Evolutionary conservation across 306 rosid species (phyloP).

Genomic region (Cucumis cinereus): DNA sequence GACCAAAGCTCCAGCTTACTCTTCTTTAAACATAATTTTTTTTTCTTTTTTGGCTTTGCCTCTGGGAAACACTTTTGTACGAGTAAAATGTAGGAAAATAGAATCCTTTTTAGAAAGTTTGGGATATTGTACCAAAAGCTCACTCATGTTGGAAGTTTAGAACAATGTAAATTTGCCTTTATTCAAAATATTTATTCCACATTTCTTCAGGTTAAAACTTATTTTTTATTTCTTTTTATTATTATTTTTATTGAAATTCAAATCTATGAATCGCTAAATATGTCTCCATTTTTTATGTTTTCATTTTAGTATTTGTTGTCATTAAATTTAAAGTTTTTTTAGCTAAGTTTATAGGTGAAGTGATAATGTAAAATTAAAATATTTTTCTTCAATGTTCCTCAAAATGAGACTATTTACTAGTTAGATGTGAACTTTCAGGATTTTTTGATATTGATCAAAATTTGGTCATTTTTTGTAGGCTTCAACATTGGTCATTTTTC

Average conservation of each 20-base stretch:
- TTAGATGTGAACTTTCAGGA: too few relatives aligned
- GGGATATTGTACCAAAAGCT: too few relatives aligned
- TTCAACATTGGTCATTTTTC: too few relatives aligned
- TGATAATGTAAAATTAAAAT: too few relatives aligned
- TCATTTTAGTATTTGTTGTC: neutral
- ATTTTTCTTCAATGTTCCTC: too few relatives aligned
- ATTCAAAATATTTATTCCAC: neutral
- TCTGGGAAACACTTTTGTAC: neutral
- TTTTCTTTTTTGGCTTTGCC: neutral
- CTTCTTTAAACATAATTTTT: conserved; percentile 24
- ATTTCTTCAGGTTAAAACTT: neutral
- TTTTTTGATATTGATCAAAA: too few relatives aligned
- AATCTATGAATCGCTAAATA: neutral
- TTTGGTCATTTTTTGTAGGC: too few relatives aligned
- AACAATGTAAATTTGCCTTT: neutral
- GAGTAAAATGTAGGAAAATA: neutral
- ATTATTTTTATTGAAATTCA: too few relatives aligned
- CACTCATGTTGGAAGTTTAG: neutral
- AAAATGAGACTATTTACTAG: too few relatives aligned
- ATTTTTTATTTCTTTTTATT: neutral
- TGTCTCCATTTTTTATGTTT: neutral
- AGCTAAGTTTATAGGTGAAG: too few relatives aligned
- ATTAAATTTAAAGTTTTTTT: neutral
- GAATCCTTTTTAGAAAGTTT: too few relatives aligned
- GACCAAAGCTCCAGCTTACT: conserved; percentile 78